Percentiles rank a stretch among this genome's conserved stretches.
Evolutionary conservation across 1,139 yeast genomes (phyloP).

Genomic region (Suhomyces chickasaworum): DNA sequence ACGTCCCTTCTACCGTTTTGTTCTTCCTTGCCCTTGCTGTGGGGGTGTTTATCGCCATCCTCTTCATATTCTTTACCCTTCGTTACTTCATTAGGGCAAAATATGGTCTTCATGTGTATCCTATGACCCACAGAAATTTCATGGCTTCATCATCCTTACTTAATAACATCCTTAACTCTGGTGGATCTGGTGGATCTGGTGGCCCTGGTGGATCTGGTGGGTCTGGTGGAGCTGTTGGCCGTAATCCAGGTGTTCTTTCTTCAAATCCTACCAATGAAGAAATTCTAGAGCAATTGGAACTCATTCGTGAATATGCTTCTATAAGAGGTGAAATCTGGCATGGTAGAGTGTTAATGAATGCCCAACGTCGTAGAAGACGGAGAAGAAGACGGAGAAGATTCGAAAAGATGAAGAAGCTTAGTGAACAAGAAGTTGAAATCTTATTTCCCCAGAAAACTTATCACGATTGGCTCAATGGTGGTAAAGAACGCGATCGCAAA

Average conservation of each 20-base stretch:
- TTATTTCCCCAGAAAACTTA: slow-evolving; percentile 68
- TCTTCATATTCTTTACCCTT: slow-evolving; percentile 59
- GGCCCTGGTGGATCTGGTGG: slow-evolving; percentile 1
- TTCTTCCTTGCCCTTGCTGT: slow-evolving; percentile 64
- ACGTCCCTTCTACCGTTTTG: slow-evolving; percentile 59
- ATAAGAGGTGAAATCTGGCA: slow-evolving; percentile 36
- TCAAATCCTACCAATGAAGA: slow-evolving; percentile 26
- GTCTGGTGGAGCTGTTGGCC: not conserved
- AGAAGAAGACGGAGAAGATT: slow-evolving; percentile 43
- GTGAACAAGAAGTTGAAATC: slow-evolving; percentile 62
- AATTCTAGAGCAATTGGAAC: slow-evolving; percentile 39
- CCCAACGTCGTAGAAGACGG: slow-evolving; percentile 24
- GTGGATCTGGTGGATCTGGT: not conserved
- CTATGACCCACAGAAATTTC: slow-evolving; percentile 17
- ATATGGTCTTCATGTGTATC: slow-evolving; percentile 55
- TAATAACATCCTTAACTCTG: not conserved
- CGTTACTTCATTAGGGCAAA: slow-evolving; percentile 59
- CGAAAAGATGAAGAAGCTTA: slow-evolving; percentile 53
- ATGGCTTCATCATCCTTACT: slow-evolving; percentile 4
- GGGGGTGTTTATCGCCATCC: slow-evolving; percentile 57
- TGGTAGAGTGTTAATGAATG: slow-evolving; percentile 21
- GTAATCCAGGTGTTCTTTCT: slow-evolving; percentile 2
- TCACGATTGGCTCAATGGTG: slow-evolving; percentile 61
- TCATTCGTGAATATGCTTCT: slow-evolving; percentile 35
- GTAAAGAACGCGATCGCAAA: slow-evolving; percentile 44